phyloP scores from a whole-genome alignment of 2,329 filamentous ascomycete species.

The Phialophora expanda region DNA sequence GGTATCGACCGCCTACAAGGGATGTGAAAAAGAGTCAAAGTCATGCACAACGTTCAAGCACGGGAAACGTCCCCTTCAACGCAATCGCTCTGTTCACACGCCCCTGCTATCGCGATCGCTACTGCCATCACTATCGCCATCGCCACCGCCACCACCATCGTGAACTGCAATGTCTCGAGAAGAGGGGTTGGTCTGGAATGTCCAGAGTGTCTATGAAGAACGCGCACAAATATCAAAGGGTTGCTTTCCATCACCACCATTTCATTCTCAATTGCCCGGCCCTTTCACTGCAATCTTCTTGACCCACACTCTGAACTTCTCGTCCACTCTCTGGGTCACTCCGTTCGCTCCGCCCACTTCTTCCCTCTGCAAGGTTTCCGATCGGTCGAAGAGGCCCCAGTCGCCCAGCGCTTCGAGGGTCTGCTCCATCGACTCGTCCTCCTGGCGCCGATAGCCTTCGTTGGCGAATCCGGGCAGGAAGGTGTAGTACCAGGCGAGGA shows the following conservation, averaged over 20 bases:
- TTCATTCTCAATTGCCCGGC: slow-evolving; percentile 34
- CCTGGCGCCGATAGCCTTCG: slow-evolving; percentile 31
- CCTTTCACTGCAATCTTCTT: slow-evolving; percentile 32
- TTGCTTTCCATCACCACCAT: neutral
- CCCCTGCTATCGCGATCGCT: neutral
- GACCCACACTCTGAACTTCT: slow-evolving; percentile 37
- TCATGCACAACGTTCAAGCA: no score
- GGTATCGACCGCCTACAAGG: no score
- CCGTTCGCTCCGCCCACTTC: neutral
- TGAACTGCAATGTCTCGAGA: neutral
- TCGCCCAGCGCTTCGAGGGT: slow-evolving; percentile 21
- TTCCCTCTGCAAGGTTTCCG: slow-evolving; percentile 28
- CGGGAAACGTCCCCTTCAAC: no score
- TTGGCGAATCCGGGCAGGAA: slow-evolving; percentile 33
- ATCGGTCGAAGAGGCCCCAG: slow-evolving; percentile 25
- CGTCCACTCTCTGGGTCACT: slow-evolving; percentile 19
- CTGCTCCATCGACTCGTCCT: slow-evolving; percentile 34
- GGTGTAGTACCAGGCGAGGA: slow-evolving; percentile 32
- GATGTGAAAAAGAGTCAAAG: no score
- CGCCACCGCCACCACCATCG: neutral
- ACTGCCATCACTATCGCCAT: neutral
- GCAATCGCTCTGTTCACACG: neutral
- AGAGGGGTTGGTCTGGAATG: neutral
- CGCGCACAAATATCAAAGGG: neutral
- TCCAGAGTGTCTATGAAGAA: neutral